Evolutionary conservation across 73 alveolate species (phyloP).

Genomic region (Blepharisma stoltei): DNA sequence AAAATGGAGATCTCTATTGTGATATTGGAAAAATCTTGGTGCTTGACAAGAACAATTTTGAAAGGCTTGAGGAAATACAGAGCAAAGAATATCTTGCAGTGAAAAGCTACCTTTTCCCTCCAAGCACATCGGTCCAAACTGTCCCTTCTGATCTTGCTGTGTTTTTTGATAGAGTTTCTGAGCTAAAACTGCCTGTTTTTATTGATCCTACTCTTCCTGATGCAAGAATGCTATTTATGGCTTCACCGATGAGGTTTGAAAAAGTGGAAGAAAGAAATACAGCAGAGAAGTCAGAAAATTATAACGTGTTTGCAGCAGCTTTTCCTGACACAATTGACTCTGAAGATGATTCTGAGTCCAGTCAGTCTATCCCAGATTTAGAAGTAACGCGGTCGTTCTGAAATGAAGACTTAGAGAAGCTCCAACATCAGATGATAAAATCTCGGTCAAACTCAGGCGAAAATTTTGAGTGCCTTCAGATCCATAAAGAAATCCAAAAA

Average conservation of each 20-base stretch:
- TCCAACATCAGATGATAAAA: too few species aligned
- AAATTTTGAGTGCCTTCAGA: too few species aligned
- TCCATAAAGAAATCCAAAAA: too few species aligned
- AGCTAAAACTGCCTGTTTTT: background rate
- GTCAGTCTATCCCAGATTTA: too few species aligned
- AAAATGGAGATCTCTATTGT: background rate
- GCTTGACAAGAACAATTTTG: background rate
- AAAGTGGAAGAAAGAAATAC: constrained; percentile 7
- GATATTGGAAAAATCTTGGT: background rate
- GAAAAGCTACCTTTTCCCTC: constrained; percentile 23
- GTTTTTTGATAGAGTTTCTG: background rate
- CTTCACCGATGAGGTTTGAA: constrained; percentile 18
- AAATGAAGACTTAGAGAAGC: too few species aligned
- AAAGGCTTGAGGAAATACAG: background rate
- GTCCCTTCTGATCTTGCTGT: background rate
- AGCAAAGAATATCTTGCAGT: too few species aligned
- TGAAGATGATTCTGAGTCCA: background rate
- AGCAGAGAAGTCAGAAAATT: constrained; percentile 10
- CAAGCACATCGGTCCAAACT: background rate
- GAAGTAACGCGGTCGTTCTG: too few species aligned
- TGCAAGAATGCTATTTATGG: constrained; percentile 17
- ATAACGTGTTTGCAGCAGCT: constrained; percentile 6
- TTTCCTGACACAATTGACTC: background rate
- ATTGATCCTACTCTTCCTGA: constrained; percentile 18
- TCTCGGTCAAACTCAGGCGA: too few species aligned